These are phyloP conservation scores for Vigna trinervia DNA, from an alignment of 306 rosid genomes.

Conservation along the genomic window DNA sequence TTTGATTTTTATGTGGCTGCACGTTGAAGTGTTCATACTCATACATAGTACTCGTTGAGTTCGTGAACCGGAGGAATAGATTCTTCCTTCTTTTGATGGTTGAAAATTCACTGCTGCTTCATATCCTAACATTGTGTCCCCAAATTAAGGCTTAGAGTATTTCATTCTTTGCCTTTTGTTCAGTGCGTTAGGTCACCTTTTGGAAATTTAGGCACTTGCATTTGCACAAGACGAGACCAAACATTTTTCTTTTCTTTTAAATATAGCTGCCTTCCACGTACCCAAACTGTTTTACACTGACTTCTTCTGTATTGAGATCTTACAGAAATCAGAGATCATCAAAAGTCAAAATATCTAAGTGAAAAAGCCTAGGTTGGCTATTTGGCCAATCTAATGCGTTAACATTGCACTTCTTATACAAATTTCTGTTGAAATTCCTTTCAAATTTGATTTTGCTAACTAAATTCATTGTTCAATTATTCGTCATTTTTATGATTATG, in stretches of 20 bases:
- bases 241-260: neutral
- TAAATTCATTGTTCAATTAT: too few species aligned
- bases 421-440: neutral
- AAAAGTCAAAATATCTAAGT: constrained; percentile 13
- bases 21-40: constrained; percentile 14
- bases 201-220: constrained; percentile 40
- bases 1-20: neutral
- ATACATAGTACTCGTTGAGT: neutral
- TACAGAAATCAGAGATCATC: neutral
- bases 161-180: constrained; percentile 25
- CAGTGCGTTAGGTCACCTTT: constrained; percentile 57
- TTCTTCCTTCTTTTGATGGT: constrained; percentile 39
- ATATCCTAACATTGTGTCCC: constrained; percentile 49
- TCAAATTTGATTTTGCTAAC: neutral
- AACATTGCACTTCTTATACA: constrained; percentile 32
- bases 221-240: constrained; percentile 14
- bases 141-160: constrained; percentile 23
- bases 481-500: too few species aligned
- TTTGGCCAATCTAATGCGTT: neutral
- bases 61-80: neutral
- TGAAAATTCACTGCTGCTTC: constrained; percentile 39
- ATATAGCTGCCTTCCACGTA: constrained; percentile 28
- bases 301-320: constrained; percentile 7
- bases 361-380: neutral
- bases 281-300: constrained; percentile 17